Percentiles rank a stretch among this genome's conserved stretches.
Evolutionary conservation across 495 filamentous ascomycete species (phyloP).

Genomic region (Aspergillus bertholletiae): DNA sequence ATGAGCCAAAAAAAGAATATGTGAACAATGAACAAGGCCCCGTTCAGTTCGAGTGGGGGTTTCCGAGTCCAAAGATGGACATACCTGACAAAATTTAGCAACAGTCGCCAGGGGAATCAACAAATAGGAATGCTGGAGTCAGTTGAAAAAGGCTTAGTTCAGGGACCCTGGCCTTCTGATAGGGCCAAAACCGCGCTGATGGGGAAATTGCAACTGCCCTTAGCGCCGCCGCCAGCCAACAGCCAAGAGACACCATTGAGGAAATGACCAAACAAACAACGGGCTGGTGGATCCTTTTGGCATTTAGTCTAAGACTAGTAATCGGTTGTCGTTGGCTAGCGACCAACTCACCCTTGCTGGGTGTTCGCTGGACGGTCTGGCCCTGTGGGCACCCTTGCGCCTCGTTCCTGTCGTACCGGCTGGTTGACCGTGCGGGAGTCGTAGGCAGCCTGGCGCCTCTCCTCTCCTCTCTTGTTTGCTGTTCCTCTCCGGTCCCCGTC

Average conservation of each 20-base stretch:
- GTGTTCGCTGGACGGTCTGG: slow-evolving; percentile 16
- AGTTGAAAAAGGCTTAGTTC: neutral
- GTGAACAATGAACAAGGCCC: no score
- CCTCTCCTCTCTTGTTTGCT: slow-evolving; percentile 11
- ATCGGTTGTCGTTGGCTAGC: slow-evolving; percentile 4
- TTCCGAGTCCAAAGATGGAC: neutral
- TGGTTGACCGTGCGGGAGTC: neutral
- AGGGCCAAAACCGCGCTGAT: neutral
- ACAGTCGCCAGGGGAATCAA: slow-evolving; percentile 2
- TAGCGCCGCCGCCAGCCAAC: slow-evolving; percentile 10
- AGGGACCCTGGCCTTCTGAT: slow-evolving; percentile 10
- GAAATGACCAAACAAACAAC: slow-evolving; percentile 13
- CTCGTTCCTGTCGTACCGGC: slow-evolving; percentile 15
- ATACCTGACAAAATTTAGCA: neutral
- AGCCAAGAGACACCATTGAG: slow-evolving; percentile 1
- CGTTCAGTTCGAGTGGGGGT: no score
- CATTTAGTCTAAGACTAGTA: slow-evolving; percentile 4
- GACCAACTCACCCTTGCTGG: slow-evolving; percentile 6
- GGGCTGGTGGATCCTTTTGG: slow-evolving; percentile 5
- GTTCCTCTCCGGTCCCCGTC: slow-evolving; percentile 13
- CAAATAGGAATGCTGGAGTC: slow-evolving; percentile 7
- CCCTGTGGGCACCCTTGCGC: slow-evolving; percentile 20
- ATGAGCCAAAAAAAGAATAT: neutral
- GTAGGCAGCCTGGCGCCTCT: slow-evolving; percentile 9
- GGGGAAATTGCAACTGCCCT: slow-evolving; percentile 13